phyloP scores from a whole-genome alignment of 73 alveolate species.

The Paramecium primaurelia region DNA sequence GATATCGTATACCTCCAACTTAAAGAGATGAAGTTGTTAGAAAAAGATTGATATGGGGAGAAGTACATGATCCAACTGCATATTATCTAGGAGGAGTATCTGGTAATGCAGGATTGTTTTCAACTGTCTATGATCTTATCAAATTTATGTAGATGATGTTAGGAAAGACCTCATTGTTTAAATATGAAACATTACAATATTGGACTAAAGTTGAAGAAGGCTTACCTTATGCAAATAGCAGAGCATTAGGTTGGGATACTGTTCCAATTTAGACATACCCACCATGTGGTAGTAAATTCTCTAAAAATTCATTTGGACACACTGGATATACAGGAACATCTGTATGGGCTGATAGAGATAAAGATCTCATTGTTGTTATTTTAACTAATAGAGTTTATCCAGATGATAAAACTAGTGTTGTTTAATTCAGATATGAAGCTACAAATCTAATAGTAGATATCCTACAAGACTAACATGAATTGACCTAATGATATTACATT shows the following conservation, averaged over 20 bases:
- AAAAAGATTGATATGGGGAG: constrained; percentile 44
- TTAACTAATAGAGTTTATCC: constrained; percentile 61
- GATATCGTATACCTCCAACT: constrained; percentile 56
- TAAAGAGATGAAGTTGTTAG: not conserved
- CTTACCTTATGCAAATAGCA: constrained; percentile 34
- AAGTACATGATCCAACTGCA: constrained; percentile 66
- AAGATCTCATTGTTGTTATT: constrained; percentile 44
- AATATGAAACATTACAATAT: constrained; percentile 21
- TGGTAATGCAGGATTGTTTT: constrained; percentile 64
- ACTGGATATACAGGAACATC: constrained; percentile 64
- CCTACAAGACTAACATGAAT: not conserved
- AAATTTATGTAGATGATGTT: constrained; percentile 61
- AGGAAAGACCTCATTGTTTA: constrained; percentile 23
- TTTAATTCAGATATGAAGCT: not conserved
- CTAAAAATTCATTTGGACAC: constrained; percentile 52
- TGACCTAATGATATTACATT: not conserved
- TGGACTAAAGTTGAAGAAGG: constrained; percentile 33
- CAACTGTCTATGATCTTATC: constrained; percentile 52
- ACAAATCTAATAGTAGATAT: constrained; percentile 9
- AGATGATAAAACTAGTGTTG: constrained; percentile 10
- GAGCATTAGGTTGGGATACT: constrained; percentile 65
- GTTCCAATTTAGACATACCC: constrained; percentile 48
- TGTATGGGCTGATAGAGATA: constrained; percentile 63
- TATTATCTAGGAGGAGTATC: constrained; percentile 60
- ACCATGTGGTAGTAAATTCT: constrained; percentile 57